phyloP scores from a whole-genome alignment of 768 basidiomycete species.

The Lanmaoa pseudosensibilis region DNA sequence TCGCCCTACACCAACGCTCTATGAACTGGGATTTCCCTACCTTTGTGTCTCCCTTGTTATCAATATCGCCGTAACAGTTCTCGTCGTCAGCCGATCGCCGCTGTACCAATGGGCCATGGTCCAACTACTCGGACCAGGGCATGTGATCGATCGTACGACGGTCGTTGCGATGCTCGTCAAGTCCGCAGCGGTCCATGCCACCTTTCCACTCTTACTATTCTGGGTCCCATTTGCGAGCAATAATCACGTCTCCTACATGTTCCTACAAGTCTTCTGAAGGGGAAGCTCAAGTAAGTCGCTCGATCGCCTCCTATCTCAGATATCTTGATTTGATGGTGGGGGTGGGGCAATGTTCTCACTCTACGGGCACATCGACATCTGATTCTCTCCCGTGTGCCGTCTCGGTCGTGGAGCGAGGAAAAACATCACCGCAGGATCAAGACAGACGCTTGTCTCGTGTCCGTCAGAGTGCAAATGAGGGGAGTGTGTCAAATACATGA shows the following conservation, averaged over 20 bases:
- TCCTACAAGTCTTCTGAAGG: conserved; percentile 34
- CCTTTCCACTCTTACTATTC: conserved; percentile 26
- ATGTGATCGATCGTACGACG: conserved; percentile 22
- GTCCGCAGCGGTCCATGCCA: conserved; percentile 27
- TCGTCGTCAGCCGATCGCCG: conserved; percentile 15
- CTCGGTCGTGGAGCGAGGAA: too few species aligned
- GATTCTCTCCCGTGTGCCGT: too few species aligned
- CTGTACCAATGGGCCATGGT: conserved; percentile 24
- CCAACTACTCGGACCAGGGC: conserved; percentile 21
- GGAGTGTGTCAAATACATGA: too few species aligned
- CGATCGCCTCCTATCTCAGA: not conserved
- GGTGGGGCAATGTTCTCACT: too few species aligned
- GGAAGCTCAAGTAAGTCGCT: conserved; percentile 31
- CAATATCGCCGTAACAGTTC: conserved; percentile 12
- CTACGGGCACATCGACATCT: too few species aligned
- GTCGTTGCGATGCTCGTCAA: conserved; percentile 27
- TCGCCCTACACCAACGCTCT: too few species aligned
- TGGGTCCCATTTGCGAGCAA: conserved; percentile 8
- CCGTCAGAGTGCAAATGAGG: too few species aligned
- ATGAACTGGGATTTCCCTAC: too few species aligned
- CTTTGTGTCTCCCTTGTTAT: not conserved
- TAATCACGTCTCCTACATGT: conserved; percentile 30
- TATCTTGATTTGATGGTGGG: not conserved
- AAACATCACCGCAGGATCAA: too few species aligned
- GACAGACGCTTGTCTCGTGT: too few species aligned